These are phyloP conservation scores for Monosporascus cannonballus DNA, from an alignment of 2,329 filamentous ascomycete species.

Conservation along the genomic window DNA sequence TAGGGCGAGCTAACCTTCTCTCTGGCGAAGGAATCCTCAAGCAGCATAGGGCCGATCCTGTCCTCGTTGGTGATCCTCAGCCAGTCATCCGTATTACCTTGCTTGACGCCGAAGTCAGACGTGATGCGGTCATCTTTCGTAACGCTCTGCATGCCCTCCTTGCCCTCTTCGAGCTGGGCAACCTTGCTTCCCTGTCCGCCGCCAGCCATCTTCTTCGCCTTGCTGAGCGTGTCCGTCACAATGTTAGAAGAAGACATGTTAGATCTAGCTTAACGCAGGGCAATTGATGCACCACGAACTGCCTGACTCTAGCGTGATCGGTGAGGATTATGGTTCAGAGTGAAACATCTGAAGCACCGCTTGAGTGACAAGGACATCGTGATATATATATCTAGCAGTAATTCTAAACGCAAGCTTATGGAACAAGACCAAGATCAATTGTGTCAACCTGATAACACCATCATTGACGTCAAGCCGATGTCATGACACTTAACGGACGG, in stretches of 20 bases:
- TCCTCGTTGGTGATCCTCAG: constrained; percentile 57
- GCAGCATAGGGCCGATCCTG: constrained; percentile 57
- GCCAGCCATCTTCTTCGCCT: constrained; percentile 33
- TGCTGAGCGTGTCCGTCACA: constrained; percentile 29
- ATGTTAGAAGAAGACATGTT: constrained; percentile 14
- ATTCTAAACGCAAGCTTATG: neutral
- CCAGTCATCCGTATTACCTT: constrained; percentile 73
- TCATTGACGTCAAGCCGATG: neutral
- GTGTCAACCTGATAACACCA: neutral
- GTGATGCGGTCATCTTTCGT: constrained; percentile 57
- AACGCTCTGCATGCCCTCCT: constrained; percentile 51
- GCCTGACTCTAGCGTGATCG: neutral
- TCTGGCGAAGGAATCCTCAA: constrained; percentile 68
- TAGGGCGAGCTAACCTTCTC: constrained; percentile 54
- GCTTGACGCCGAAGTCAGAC: constrained; percentile 70
- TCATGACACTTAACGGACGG: neutral
- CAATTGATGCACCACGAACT: neutral
- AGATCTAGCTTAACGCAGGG: neutral
- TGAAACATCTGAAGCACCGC: neutral
- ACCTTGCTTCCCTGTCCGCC: constrained; percentile 47
- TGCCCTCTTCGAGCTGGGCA: constrained; percentile 53
- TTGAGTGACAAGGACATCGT: no score
- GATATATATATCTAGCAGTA: neutral
- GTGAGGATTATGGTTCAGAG: neutral
- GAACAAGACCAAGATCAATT: neutral